Evolutionary conservation across 1,284 basidiomycete genomes (phyloP), one percentile per base, ranked within the genome.

Genomic region (Trametes versicolor): DNA sequence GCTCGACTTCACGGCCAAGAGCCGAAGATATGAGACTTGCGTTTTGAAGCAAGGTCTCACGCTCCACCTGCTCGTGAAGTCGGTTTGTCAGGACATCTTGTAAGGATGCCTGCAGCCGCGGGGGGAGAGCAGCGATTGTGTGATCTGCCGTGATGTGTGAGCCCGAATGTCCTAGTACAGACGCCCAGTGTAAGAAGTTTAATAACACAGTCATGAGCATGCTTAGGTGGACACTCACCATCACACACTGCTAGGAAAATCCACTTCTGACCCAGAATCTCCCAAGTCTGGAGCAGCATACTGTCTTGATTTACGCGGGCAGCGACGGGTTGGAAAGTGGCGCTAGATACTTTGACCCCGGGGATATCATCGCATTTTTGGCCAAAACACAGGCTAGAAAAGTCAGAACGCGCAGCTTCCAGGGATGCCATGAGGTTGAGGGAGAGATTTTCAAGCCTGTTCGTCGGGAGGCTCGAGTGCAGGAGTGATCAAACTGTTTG

Each of bases 121-220:
- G 8, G 13, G 54, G 54, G 27, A 56, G 17, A 17, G 25, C 4
- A 2, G 39, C 29, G 1, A 56, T 23, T 9, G 59, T 45, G 25
- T 53, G 34, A 15, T 60, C 43, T 4, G 59, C 51, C 34, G 52
- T 60, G 51, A 54, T 27, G 15, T 43, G 27, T 10, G 41, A 54
- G 34, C 45, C 59, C 34, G 41, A 21, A 36, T 60, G 59, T 5
- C 59, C 59, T 60, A 12, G 32, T 6, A n/a, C n/a, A n/a, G n/a
- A n/a, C n/a, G n/a, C n/a, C n/a, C n/a, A 2, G 36, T 41, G 34
- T 10, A 13, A 39, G 4, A 15, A 17, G 1, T 12, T 23, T 13
- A 23, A n/a, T n/a, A 39, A 25, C 17, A 23, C 45, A 10, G 15
- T 8, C 4, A 8, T 17, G 4, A 17, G 34, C 19, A 34, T 1